Evolutionary conservation across 2,329 filamentous ascomycete genomes (phyloP), one percentile per base, ranked within the genome.

Genomic region (Zarea fungicola): DNA sequence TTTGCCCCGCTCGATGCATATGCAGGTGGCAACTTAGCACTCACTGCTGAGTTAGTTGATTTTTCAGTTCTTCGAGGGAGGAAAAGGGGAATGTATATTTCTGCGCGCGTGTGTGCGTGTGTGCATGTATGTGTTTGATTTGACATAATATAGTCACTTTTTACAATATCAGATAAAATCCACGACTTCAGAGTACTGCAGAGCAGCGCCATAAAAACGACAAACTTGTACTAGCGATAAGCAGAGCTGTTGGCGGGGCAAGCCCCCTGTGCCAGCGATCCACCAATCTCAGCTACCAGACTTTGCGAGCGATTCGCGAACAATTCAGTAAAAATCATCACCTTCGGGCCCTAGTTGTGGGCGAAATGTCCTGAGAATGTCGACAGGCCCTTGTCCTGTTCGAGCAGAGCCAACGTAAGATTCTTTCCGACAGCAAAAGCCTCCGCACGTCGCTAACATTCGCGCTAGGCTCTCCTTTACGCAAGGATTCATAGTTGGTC

Each of bases 401-500:
- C 58, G 63, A 54, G 56, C 66, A 28, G 74, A 77, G 58, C 72
- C 73, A 43, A 70, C 74, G 74, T 76, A 53, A 65, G 72, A 65
- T 11, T 2, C n/a, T n/a, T 3, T 14, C 11, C 9, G 25, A 25
- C 7, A 32, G 10, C 29, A 16, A 14, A 6, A n/a, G 6, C 19
- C 9, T 18, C 21, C 13, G 28, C 35, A 13, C 18, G 19, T 45
- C 16, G 25, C 29, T 51, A 25, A 51, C 39, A 37, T n/a, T 40
- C 23, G 21, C 11, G 35, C 60, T 62, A 92, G 89, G 34, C 75
- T 93, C 57, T 93, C 89, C 29, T 97, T 97, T 67, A 95, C 89
- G 0, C 89, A 96, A 65, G 93, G 93, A 23, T 85, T 99, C 58
- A 82, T 99, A 42, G 77, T 97, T 26, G 93, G 93, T 42, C 93